Percentiles rank a stretch among this genome's conserved stretches.
phyloP scores from a whole-genome alignment of 1,284 basidiomycete genomes.

The Wallemia ichthyophaga region DNA sequence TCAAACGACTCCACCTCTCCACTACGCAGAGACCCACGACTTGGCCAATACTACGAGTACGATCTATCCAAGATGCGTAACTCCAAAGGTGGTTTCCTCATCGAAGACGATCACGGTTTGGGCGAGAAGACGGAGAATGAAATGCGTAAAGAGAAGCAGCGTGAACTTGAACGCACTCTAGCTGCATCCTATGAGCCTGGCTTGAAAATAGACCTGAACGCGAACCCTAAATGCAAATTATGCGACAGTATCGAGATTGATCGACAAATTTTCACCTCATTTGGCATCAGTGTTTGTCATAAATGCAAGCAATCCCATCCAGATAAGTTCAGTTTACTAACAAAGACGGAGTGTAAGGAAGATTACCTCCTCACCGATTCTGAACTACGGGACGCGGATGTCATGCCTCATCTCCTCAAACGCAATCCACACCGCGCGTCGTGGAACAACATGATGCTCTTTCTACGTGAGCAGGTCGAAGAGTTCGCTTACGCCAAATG shows the following conservation, averaged over 20 bases:
- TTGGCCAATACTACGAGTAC: constrained; percentile 63
- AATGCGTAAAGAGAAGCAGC: constrained; percentile 40
- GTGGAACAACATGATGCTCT: constrained; percentile 98
- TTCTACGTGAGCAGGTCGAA: constrained; percentile 75
- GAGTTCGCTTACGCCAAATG: constrained; percentile 93
- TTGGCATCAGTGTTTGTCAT: constrained; percentile 57
- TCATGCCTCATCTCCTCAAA: constrained; percentile 75
- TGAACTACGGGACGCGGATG: constrained; percentile 68
- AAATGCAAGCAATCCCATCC: constrained; percentile 62
- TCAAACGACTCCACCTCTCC: neutral
- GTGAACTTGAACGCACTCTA: constrained; percentile 18
- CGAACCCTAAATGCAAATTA: constrained; percentile 53
- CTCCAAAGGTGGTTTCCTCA: constrained; percentile 67
- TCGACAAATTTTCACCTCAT: constrained; percentile 43
- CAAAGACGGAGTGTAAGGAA: constrained; percentile 96
- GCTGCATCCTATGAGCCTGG: constrained; percentile 18
- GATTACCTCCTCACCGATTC: constrained; percentile 73
- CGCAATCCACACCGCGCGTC: constrained; percentile 91
- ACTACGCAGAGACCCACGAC: neutral
- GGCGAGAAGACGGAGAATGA: constrained; percentile 32
- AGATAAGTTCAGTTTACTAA: constrained; percentile 76
- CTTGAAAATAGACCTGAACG: constrained; percentile 19
- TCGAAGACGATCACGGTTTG: constrained; percentile 33
- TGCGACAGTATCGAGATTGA: constrained; percentile 64
- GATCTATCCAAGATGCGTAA: constrained; percentile 75